Conservation (phyloP, 345 rosid species). For the Syzygium grande region DNA sequence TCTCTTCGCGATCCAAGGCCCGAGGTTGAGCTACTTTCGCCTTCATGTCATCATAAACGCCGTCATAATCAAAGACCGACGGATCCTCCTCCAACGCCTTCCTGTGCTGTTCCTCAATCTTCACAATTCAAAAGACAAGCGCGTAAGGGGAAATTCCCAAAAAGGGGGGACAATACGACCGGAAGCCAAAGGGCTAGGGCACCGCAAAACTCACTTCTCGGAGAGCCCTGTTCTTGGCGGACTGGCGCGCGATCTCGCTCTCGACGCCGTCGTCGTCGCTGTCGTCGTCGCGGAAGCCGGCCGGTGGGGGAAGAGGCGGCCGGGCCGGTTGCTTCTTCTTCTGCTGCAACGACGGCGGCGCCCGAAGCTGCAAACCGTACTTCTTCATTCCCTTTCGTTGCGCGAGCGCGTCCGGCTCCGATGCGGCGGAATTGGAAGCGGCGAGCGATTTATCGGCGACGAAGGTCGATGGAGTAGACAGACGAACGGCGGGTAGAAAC, state of each 20-base stretch:
- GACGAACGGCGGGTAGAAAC: not conserved
- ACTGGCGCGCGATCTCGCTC: conserved; percentile 71
- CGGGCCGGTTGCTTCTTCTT: conserved; percentile 41
- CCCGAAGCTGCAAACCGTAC: conserved; percentile 85
- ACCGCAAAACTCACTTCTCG: conserved; percentile 36
- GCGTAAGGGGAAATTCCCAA: not conserved
- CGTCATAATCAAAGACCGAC: conserved; percentile 71
- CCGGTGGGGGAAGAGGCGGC: conserved; percentile 41
- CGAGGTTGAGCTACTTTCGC: conserved; percentile 41
- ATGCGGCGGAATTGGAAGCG: not conserved
- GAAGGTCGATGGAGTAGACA: not conserved
- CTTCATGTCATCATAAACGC: conserved; percentile 79
- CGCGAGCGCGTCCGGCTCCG: not conserved
- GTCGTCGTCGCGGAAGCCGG: conserved; percentile 45
- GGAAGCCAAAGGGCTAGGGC: not conserved
- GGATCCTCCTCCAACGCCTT: conserved; percentile 87
- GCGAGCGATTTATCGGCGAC: not conserved
- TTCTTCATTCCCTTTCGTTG: conserved; percentile 37
- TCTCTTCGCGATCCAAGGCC: conserved; percentile 50
- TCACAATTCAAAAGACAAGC: not conserved
- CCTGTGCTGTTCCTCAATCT: conserved; percentile 89
- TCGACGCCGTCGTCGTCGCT: conserved; percentile 56
- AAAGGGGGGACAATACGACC: not conserved
- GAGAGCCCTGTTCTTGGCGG: conserved; percentile 62
- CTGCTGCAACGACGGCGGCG: conserved; percentile 46